Evolutionary conservation across 176 grass and related monocot species (phyloP).

Genomic region (Tillandsia leiboldiana): DNA sequence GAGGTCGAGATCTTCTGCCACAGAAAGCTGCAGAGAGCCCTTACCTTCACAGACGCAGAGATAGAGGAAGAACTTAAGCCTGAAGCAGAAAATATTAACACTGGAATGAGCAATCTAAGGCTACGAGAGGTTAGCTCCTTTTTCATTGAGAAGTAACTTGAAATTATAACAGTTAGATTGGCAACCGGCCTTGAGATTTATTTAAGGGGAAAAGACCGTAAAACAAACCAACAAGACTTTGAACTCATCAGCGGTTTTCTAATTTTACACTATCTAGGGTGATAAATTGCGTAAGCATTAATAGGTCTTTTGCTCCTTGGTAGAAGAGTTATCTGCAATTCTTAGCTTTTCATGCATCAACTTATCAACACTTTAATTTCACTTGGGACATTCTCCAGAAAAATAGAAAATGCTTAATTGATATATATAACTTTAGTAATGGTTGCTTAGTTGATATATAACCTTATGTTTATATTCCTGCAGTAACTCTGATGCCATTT

Average conservation of each 20-base stretch:
- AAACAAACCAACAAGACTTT: no score
- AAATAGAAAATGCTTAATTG: background rate
- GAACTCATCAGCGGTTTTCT: no score
- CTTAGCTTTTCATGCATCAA: background rate
- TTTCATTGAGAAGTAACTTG: background rate
- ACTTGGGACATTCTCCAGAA: background rate
- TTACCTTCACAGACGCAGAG: conserved; percentile 93
- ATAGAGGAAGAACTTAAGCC: conserved; percentile 50
- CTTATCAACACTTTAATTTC: background rate
- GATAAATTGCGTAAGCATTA: no score
- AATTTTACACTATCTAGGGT: no score
- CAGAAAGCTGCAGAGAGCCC: conserved; percentile 81
- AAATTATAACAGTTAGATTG: background rate
- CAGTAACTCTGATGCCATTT: background rate
- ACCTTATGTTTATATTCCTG: background rate
- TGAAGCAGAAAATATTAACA: conserved; percentile 34
- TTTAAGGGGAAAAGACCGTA: no score
- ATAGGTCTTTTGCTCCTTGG: no score
- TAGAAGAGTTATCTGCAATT: background rate
- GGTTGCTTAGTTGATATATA: background rate
- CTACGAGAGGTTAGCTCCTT: conserved; percentile 14
- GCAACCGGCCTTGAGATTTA: background rate
- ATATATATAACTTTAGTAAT: background rate
- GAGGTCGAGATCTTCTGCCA: conserved; percentile 80
- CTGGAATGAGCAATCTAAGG: conserved; percentile 27